phyloP scores from a whole-genome alignment of 495 filamentous ascomycete species.

The Margaritispora aquatica region DNA sequence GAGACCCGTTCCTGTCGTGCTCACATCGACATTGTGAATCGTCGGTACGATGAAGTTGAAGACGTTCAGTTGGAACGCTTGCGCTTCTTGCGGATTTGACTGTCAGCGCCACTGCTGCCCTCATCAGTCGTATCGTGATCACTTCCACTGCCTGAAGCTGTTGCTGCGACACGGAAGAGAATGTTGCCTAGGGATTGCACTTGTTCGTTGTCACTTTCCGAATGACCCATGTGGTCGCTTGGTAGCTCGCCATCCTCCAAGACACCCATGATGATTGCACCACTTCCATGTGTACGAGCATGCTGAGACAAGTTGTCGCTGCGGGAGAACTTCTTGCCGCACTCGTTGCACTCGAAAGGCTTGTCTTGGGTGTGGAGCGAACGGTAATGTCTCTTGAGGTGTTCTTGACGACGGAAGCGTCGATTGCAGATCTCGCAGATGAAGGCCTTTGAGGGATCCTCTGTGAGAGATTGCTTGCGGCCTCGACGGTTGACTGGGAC shows the following conservation, averaged over 20 bases:
- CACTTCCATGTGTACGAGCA: conserved; percentile 85
- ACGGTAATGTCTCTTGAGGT: conserved; percentile 97
- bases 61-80: conserved; percentile 53
- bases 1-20: conserved; percentile 14
- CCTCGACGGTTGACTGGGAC: conserved; percentile 84
- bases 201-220: conserved; percentile 48
- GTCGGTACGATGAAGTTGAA: background rate
- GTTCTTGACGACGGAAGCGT: conserved; percentile 97
- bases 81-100: conserved; percentile 63
- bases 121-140: conserved; percentile 36
- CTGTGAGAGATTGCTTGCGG: conserved; percentile 96
- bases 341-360: conserved; percentile 95
- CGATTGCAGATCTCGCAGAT: conserved; percentile 93
- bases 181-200: conserved; percentile 58
- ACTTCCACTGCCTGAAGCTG: conserved; percentile 56
- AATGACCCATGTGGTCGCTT: conserved; percentile 31
- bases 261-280: conserved; percentile 84
- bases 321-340: conserved; percentile 98
- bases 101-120: conserved; percentile 43
- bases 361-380: conserved; percentile 98
- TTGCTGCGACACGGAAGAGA: conserved; percentile 70
- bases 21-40: background rate
- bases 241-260: conserved; percentile 59
- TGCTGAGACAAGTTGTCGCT: conserved; percentile 97
- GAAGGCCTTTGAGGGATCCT: conserved; percentile 98